Evolutionary conservation across 2,329 filamentous ascomycete genomes (phyloP).

Genomic region (Beauveria bassiana): DNA sequence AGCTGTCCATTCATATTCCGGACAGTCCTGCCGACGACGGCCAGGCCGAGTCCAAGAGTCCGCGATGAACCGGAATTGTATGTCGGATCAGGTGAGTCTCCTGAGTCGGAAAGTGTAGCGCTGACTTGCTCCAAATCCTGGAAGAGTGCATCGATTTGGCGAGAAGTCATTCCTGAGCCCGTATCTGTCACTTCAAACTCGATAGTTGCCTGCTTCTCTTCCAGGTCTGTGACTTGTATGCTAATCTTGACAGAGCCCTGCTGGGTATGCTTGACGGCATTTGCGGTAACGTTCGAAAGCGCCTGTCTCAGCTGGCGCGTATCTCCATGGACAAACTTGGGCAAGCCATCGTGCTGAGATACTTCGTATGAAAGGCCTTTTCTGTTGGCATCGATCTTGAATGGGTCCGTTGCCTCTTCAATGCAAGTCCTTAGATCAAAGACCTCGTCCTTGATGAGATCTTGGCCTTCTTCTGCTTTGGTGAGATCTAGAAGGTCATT

Average conservation of each 20-base stretch:
- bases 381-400: slow-evolving; percentile 63
- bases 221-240: slow-evolving; percentile 50
- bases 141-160: slow-evolving; percentile 48
- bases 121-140: slow-evolving; percentile 52
- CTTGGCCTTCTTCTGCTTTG: slow-evolving; percentile 75
- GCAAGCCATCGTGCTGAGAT: slow-evolving; percentile 59
- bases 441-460: slow-evolving; percentile 70
- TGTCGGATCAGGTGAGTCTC: neutral
- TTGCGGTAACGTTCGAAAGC: slow-evolving; percentile 75
- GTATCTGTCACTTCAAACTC: slow-evolving; percentile 73
- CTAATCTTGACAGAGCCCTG: slow-evolving; percentile 64
- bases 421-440: slow-evolving; percentile 68
- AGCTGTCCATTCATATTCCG: slow-evolving; percentile 89
- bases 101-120: slow-evolving; percentile 28
- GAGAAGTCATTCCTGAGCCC: slow-evolving; percentile 63
- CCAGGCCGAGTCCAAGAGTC: slow-evolving; percentile 73
- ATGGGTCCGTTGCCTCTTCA: slow-evolving; percentile 69
- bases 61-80: slow-evolving; percentile 27
- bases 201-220: slow-evolving; percentile 51
- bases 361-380: slow-evolving; percentile 69
- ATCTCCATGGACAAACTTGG: slow-evolving; percentile 67
- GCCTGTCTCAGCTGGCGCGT: slow-evolving; percentile 73
- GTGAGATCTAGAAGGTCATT: slow-evolving; percentile 86
- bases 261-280: slow-evolving; percentile 72
- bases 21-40: slow-evolving; percentile 76